A percentile compares a stretch with the other conserved stretches of the same genome.
Evolutionary conservation across 495 filamentous ascomycete species (phyloP).

Genomic region (Poronia punctata): DNA sequence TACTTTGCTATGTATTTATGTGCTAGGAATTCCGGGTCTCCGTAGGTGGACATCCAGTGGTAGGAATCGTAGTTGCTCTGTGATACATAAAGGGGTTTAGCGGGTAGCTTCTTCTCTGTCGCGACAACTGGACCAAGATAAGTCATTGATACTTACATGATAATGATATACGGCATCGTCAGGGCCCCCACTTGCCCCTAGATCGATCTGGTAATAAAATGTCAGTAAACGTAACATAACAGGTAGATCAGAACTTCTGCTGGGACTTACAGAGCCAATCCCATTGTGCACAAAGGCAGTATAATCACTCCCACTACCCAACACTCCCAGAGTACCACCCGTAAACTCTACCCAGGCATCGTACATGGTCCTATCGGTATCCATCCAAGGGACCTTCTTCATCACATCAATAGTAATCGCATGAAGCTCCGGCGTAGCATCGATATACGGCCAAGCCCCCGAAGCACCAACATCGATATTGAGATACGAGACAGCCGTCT

Average conservation of each 20-base stretch:
- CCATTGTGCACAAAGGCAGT: slow-evolving; percentile 79
- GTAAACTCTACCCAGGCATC: slow-evolving; percentile 60
- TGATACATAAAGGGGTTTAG: too few species aligned
- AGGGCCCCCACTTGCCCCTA: slow-evolving; percentile 56
- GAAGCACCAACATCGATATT: slow-evolving; percentile 78
- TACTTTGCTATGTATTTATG: slow-evolving; percentile 65
- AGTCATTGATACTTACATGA: too few species aligned
- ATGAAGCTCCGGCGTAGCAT: slow-evolving; percentile 70
- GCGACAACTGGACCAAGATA: too few species aligned
- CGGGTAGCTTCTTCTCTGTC: too few species aligned
- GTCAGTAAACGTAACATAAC: background rate
- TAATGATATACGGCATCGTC: slow-evolving; percentile 53
- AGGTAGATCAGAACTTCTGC: background rate
- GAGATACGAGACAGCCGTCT: slow-evolving; percentile 69
- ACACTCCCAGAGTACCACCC: slow-evolving; percentile 47
- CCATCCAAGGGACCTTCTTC: slow-evolving; percentile 62
- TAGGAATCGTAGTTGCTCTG: slow-evolving; percentile 82
- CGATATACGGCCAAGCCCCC: slow-evolving; percentile 58
- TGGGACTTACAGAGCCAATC: slow-evolving; percentile 60
- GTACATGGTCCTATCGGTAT: slow-evolving; percentile 62
- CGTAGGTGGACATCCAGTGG: slow-evolving; percentile 71
- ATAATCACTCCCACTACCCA: slow-evolving; percentile 80
- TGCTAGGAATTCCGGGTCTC: slow-evolving; percentile 69
- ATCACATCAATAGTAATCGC: slow-evolving; percentile 59
- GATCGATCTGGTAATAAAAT: slow-evolving; percentile 47